phyloP scores from a whole-genome alignment of 2,329 filamentous ascomycete species.

The Pyrenophora seminiperda region DNA sequence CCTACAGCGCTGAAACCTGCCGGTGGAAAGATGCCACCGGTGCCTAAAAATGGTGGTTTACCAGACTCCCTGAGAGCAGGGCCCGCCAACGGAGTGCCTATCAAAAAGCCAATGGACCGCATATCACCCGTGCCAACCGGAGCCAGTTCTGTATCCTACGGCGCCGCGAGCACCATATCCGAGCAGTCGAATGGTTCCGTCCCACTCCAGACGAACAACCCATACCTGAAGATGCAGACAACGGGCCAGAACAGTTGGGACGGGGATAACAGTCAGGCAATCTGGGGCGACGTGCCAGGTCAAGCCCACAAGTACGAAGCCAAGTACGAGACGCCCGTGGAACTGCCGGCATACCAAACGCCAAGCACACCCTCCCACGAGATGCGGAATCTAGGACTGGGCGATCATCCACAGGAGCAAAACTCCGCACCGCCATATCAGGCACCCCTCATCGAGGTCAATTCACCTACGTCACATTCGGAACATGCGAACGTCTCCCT shows the following conservation, averaged over 20 bases:
- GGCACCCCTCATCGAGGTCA: constrained; percentile 38
- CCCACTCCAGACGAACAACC: constrained; percentile 51
- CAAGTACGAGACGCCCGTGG: constrained; percentile 38
- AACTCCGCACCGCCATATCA: constrained; percentile 25
- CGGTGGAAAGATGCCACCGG: constrained; percentile 35
- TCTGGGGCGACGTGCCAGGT: constrained; percentile 46
- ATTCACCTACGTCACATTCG: constrained; percentile 25
- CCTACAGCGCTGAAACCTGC: constrained; percentile 46
- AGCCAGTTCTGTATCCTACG: constrained; percentile 35
- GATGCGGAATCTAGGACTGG: constrained; percentile 46
- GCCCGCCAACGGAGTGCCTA: constrained; percentile 38
- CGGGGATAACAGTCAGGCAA: constrained; percentile 45
- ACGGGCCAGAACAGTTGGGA: constrained; percentile 45
- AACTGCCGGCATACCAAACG: constrained; percentile 50
- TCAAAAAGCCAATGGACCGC: constrained; percentile 37
- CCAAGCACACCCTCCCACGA: constrained; percentile 47
- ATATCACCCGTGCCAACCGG: constrained; percentile 40
- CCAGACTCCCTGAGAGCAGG: constrained; percentile 42
- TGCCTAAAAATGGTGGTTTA: constrained; percentile 18
- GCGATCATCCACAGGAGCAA: constrained; percentile 23
- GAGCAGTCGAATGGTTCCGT: constrained; percentile 33
- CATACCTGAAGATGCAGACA: constrained; percentile 49
- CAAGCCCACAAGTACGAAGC: constrained; percentile 33
- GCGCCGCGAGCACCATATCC: constrained; percentile 39
- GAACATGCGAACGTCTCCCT: constrained; percentile 31